Conservation (phyloP, 2,329 filamentous ascomycete genomes). For the Ascochyta pisi region DNA sequence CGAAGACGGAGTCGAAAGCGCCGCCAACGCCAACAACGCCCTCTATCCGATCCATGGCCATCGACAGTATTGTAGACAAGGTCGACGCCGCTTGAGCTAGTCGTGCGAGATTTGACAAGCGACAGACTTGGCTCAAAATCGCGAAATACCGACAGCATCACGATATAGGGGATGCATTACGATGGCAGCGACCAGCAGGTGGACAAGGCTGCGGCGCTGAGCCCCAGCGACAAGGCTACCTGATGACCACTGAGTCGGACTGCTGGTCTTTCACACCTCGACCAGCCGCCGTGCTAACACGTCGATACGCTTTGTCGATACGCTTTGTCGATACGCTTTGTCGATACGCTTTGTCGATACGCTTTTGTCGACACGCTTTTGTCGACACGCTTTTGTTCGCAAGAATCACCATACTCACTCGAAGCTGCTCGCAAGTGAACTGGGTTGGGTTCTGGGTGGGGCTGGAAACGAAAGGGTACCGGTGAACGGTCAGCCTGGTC, state of each 20-base stretch:
- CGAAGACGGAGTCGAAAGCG: constrained; percentile 39
- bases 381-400: background rate
- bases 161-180: background rate
- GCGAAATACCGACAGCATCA: background rate
- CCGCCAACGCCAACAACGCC: constrained; percentile 48
- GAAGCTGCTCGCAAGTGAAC: background rate
- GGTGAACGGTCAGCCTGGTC: constrained; percentile 15
- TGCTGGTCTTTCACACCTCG: background rate
- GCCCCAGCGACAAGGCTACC: background rate
- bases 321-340: no score
- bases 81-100: constrained; percentile 41
- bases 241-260: background rate
- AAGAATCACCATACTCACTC: background rate
- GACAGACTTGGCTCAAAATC: background rate
- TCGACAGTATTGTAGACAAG: constrained; percentile 50
- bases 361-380: background rate
- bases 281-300: no score
- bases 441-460: background rate
- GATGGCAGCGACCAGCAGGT: no score
- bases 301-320: no score
- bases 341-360: no score
- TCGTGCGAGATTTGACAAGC: background rate
- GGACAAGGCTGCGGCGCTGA: background rate
- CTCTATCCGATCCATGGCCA: constrained; percentile 48
- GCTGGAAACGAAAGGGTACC: background rate